Evolutionary conservation across 2,329 filamentous ascomycete species (phyloP).

Genomic region (Hysterium pulicare): DNA sequence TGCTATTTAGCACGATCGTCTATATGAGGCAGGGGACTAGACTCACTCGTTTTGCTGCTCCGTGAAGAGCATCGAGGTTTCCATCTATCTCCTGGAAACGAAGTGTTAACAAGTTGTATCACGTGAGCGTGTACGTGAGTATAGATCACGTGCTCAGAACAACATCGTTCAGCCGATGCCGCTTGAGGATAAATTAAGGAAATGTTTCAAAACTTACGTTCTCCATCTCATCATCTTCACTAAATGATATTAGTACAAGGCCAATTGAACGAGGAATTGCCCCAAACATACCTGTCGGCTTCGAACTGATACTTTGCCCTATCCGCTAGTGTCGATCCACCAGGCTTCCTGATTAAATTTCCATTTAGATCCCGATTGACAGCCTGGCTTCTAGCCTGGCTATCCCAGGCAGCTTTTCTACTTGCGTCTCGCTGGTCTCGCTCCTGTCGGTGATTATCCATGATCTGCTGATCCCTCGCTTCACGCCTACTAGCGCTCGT

Average conservation of each 20-base stretch:
- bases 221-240: constrained; percentile 64
- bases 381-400: constrained; percentile 61
- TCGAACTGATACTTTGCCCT: constrained; percentile 74
- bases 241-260: constrained; percentile 3
- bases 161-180: too few relatives aligned
- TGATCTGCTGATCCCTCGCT: constrained; percentile 60
- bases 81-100: constrained; percentile 40
- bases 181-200: too few relatives aligned
- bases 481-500: constrained; percentile 54
- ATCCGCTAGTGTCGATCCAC: constrained; percentile 56
- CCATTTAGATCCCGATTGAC: constrained; percentile 50
- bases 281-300: too few relatives aligned
- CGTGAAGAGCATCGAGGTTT: constrained; percentile 55
- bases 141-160: too few relatives aligned
- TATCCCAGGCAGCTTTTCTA: constrained; percentile 50
- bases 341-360: constrained; percentile 32
- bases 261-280: too few relatives aligned
- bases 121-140: too few relatives aligned
- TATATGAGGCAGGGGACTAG: too few relatives aligned
- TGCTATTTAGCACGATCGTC: too few relatives aligned
- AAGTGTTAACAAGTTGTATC: too few relatives aligned
- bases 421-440: constrained; percentile 57
- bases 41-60: constrained; percentile 64
- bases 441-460: constrained; percentile 62
- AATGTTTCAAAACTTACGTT: constrained; percentile 31